These are phyloP conservation scores for Daldinia grandis DNA, from an alignment of 495 filamentous ascomycete genomes.

Conservation along the genomic window DNA sequence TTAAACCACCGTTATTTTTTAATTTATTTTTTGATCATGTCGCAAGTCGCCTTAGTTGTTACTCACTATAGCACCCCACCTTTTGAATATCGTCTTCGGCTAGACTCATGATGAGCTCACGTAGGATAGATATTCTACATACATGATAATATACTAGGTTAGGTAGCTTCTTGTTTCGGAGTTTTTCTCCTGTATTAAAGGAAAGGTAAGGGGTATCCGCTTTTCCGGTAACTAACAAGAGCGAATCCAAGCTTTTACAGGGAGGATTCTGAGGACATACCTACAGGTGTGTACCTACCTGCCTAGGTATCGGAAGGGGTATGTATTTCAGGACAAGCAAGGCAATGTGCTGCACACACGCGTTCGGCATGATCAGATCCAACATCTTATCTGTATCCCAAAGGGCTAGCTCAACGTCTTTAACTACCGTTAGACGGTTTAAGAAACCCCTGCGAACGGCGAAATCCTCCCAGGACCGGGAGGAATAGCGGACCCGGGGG, in stretches of 20 bases:
- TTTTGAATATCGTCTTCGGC: slow-evolving; percentile 9
- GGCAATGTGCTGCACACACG: background rate
- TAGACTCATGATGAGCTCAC: slow-evolving; percentile 12
- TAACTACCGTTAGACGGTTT: slow-evolving; percentile 5
- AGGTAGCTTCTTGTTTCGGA: background rate
- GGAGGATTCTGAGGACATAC: background rate
- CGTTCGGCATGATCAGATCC: slow-evolving; percentile 4
- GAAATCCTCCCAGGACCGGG: background rate
- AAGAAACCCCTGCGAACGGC: background rate
- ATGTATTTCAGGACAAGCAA: background rate
- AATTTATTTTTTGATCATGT: slow-evolving; percentile 1
- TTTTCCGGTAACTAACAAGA: background rate
- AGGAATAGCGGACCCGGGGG: slow-evolving; percentile 19
- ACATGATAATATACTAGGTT: too few species aligned
- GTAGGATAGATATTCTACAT: background rate
- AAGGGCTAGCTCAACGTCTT: background rate
- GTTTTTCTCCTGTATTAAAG: background rate
- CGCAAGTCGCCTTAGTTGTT: slow-evolving; percentile 4
- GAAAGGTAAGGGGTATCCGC: background rate
- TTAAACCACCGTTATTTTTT: slow-evolving; percentile 21
- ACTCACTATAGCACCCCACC: slow-evolving; percentile 25
- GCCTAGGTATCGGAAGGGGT: background rate
- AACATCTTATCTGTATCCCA: slow-evolving; percentile 2
- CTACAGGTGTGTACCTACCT: too few species aligned
- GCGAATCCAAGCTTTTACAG: background rate